A percentile compares a stretch with the other conserved stretches of the same genome.
Evolutionary conservation across 2,329 filamentous ascomycete species (phyloP).

Genomic region (Aspergillus pseudonomiae): DNA sequence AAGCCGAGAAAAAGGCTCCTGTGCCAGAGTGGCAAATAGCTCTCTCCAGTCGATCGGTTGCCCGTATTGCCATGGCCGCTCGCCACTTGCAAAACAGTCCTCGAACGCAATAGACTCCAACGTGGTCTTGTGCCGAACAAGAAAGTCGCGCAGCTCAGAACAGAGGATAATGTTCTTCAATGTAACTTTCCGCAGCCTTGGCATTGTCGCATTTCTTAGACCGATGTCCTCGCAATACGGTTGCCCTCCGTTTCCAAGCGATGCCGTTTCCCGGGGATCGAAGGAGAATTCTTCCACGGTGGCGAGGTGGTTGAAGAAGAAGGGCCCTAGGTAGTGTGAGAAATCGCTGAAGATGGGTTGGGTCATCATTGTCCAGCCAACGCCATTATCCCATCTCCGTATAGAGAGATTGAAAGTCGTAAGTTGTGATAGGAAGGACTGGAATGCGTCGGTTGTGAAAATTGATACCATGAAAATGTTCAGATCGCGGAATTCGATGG

Average conservation of each 20-base stretch:
- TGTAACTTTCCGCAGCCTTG: not conserved
- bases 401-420: not conserved
- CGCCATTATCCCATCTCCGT: conserved; percentile 4
- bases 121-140: not conserved
- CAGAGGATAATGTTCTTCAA: not conserved
- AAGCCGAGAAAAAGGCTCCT: not conserved
- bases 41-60: not conserved
- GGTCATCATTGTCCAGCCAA: conserved; percentile 4
- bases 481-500: not conserved
- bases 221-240: not conserved
- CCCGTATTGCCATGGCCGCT: not conserved
- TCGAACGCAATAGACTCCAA: not conserved
- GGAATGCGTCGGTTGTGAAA: not conserved
- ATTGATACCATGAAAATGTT: not conserved
- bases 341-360: not conserved
- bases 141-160: not conserved
- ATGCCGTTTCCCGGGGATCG: not conserved
- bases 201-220: not conserved
- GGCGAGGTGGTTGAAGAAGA: conserved; percentile 2
- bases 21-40: not conserved
- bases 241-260: not conserved
- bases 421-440: not conserved
- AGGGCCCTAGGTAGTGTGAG: conserved; percentile 1
- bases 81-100: not conserved
- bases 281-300: conserved; percentile 2